Base-by-base conservation (phyloP, 2,329 filamentous ascomycete genomes). In the Aspergillus fumigatiaffinis region DNA sequence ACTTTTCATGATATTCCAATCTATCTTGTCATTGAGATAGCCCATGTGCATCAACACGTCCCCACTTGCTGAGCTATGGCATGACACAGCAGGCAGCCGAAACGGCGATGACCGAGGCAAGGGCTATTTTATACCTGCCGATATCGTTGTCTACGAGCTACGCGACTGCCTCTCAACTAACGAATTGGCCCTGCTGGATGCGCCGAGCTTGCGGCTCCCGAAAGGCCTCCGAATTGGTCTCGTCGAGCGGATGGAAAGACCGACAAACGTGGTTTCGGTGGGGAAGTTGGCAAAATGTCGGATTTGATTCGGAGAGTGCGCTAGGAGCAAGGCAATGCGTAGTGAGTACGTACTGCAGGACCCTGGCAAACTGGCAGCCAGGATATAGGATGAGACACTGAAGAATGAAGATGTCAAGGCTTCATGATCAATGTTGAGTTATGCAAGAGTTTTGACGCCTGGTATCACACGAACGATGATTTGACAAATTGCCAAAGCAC, bases 141-240 rank as follows among this genome's bases (percentile, higher is more conserved):
- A 29, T 7, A 29, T 12, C 28, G 10, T 12, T 6, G 4, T 35
- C 32, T 17, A 14, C 12, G 93, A 97, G 78, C 81, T 97, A 57
- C 93, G 97, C 76, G 92, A 97, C 32, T 97, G 93, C 80, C 97
- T 97, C 82, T 91, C 87, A 20, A 87, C 92, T n/a, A 97, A 97
- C 73, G 90, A 97, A 80, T 89, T 97, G 87, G 83, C 93, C 50
- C 87, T 86, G 1, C 86, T 97, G 50, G 92, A 97, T 71, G 90
- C 90, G 0, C 82, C 1, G 91, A 91, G 0, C 82, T 97, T 84
- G 82, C 41, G 86, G 85, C 57, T 84, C 82, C 12, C 93, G 92
- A n/a, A 92, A 91, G 73, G 93, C 92, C 0, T 92, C 97, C 73
- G 90, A 96, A 75, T 84, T 73, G 1, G 25, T 26, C 25, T n/a